phyloP scores from a whole-genome alignment of 257 asterid species.

The Henckelia pumila region DNA sequence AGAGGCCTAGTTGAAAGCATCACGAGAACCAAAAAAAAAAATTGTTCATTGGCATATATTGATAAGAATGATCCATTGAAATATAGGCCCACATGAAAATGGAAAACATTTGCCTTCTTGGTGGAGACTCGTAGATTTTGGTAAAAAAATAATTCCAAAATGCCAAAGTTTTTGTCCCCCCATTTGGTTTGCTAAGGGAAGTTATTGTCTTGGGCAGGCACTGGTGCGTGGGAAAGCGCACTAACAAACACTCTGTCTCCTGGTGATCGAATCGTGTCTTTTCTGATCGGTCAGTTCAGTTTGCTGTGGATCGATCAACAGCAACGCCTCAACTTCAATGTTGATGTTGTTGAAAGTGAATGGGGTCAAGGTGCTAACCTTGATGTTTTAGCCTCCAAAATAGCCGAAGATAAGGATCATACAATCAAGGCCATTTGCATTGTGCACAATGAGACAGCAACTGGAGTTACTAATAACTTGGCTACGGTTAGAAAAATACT shows the following conservation, averaged over 20 bases:
- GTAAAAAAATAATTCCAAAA: no score
- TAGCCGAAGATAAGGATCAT: slow-evolving; percentile 69
- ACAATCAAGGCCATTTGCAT: slow-evolving; percentile 96
- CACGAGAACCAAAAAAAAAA: no score
- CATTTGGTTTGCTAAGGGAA: neutral
- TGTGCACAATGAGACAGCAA: slow-evolving; percentile 97
- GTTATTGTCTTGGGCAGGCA: slow-evolving; percentile 49
- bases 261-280: slow-evolving; percentile 78
- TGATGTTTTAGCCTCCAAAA: slow-evolving; percentile 67
- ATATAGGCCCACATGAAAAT: neutral
- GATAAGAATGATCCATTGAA: neutral
- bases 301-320: slow-evolving; percentile 99
- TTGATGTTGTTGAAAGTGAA: slow-evolving; percentile 92
- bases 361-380: slow-evolving; percentile 97
- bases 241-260: slow-evolving; percentile 95
- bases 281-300: slow-evolving; percentile 95
- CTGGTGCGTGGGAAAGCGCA: slow-evolving; percentile 99
- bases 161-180: neutral
- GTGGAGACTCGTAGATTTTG: neutral
- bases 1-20: no score
- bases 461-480: slow-evolving; percentile 96
- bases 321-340: slow-evolving; percentile 83
- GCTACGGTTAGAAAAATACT: slow-evolving; percentile 87
- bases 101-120: neutral
- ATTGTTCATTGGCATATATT: neutral